Evolutionary conservation across 2,329 filamentous ascomycete genomes (phyloP).

Genomic region (Metarhizium robertsii): DNA sequence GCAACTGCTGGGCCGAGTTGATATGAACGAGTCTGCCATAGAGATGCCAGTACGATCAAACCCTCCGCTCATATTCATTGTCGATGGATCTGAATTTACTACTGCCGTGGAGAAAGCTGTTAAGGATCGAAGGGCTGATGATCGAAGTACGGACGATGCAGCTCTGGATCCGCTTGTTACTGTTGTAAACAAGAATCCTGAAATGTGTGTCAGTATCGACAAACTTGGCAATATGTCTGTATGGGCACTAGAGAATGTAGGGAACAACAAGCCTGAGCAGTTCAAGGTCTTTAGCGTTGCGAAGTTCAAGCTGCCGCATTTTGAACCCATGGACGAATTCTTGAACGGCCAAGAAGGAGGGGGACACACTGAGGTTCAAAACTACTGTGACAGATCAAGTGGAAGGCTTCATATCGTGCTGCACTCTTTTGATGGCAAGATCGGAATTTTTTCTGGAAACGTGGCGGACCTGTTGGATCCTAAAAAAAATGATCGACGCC

Average conservation of each 20-base stretch:
- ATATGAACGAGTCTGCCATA: constrained; percentile 64
- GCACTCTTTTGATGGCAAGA: constrained; percentile 77
- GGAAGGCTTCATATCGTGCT: constrained; percentile 64
- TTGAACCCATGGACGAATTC: constrained; percentile 34
- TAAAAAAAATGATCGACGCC: constrained; percentile 46
- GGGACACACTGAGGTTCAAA: constrained; percentile 57
- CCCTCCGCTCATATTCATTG: constrained; percentile 53
- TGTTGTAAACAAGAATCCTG: constrained; percentile 74
- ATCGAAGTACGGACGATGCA: constrained; percentile 53
- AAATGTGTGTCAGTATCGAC: constrained; percentile 81
- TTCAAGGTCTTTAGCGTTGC: constrained; percentile 78
- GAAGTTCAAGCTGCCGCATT: constrained; percentile 54
- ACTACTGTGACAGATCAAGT: constrained; percentile 57
- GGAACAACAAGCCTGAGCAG: constrained; percentile 55
- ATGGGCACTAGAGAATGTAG: constrained; percentile 85
- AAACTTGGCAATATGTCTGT: constrained; percentile 79
- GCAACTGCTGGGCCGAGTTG: constrained; percentile 71
- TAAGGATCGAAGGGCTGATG: constrained; percentile 44
- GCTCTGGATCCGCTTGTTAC: constrained; percentile 78
- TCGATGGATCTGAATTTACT: constrained; percentile 74
- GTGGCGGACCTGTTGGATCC: constrained; percentile 77
- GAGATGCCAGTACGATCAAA: constrained; percentile 14
- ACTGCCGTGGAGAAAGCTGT: constrained; percentile 69
- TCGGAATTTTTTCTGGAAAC: constrained; percentile 72
- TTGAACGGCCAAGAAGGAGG: constrained; percentile 12